Evolutionary conservation across 257 asterid species (phyloP), one percentile per base, ranked within the genome.

Genomic region (Eustoma russellianum): DNA sequence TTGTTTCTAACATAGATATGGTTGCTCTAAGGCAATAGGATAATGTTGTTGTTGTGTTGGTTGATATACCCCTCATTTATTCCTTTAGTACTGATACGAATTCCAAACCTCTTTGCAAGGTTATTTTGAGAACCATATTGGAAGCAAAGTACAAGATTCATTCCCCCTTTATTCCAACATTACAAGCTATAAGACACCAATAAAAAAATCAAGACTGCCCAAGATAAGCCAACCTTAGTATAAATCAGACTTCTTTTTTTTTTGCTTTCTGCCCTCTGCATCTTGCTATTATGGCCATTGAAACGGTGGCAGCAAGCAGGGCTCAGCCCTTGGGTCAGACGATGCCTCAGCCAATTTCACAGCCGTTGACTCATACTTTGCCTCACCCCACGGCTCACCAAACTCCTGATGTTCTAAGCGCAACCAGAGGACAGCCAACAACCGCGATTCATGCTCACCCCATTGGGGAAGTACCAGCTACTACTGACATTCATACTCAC

Each of bases 91-190:
- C 6, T 33, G 2, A 47, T 48, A 9, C 17, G 61, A 62, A 85
- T 82, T 77, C 84, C 74, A 70, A 75, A 73, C 74, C 72, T 56
- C 65, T 51, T 33, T 38, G 7, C 47, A 46, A 69, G 75, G 60
- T 52, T 74, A 48, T 33, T 47, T 46, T 34, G 8, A 9, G 77
- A 51, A 64, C 79, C 71, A 52, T 55, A 68, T 44, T 41, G 17
- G 66, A 85, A 85, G 95, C 80, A 85, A 85, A 68, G 92, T 17
- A 72, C 74, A 61, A 44, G 79, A 75, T 85, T 72, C 90, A 66
- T 28, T 41, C 41, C 53, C 35, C 64, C 78, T 77, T 84, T 77
- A 77, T 57, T 69, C 84, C 68, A 54, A 56, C 57, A 24, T 7
- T 58, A 15, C n/a, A 45, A 59, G 59, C 79, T 79, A 77, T 70